phyloP scores from a whole-genome alignment of 1,139 yeast species.

The Protomyces gravidus region DNA sequence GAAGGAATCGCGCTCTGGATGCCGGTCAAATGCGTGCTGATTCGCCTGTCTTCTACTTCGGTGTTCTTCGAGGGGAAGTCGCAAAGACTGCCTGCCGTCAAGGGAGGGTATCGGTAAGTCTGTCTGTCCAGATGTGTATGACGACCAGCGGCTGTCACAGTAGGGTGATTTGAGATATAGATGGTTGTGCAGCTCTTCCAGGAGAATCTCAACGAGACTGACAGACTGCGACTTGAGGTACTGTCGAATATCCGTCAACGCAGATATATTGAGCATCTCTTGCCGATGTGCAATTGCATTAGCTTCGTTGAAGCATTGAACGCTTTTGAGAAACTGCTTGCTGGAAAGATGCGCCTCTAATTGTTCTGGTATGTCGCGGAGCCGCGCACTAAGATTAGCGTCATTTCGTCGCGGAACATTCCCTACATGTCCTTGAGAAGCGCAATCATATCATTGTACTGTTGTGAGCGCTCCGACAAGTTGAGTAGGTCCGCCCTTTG shows the following conservation, averaged over 20 bases:
- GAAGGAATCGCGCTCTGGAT: constrained; percentile 51
- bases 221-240: constrained; percentile 28
- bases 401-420: neutral
- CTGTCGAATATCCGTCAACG: constrained; percentile 29
- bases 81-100: neutral
- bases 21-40: constrained; percentile 34
- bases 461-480: constrained; percentile 57
- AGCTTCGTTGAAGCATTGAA: constrained; percentile 56
- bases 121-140: constrained; percentile 38
- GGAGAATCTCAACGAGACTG: constrained; percentile 49
- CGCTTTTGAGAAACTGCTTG: constrained; percentile 67
- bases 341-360: constrained; percentile 64
- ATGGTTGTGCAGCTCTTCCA: constrained; percentile 72
- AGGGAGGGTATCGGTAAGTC: constrained; percentile 47
- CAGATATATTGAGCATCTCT: constrained; percentile 53
- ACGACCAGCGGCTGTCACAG: constrained; percentile 41
- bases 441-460: constrained; percentile 66
- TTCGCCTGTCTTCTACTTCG: constrained; percentile 1
- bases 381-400: constrained; percentile 52
- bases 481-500: constrained; percentile 58
- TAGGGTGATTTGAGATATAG: constrained; percentile 58
- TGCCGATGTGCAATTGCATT: constrained; percentile 55
- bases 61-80: constrained; percentile 10
- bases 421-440: constrained; percentile 47
- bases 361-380: constrained; percentile 57